These are phyloP conservation scores for Melastoma malabathricum DNA, from an alignment of 345 rosid genomes.

Conservation along the genomic window DNA sequence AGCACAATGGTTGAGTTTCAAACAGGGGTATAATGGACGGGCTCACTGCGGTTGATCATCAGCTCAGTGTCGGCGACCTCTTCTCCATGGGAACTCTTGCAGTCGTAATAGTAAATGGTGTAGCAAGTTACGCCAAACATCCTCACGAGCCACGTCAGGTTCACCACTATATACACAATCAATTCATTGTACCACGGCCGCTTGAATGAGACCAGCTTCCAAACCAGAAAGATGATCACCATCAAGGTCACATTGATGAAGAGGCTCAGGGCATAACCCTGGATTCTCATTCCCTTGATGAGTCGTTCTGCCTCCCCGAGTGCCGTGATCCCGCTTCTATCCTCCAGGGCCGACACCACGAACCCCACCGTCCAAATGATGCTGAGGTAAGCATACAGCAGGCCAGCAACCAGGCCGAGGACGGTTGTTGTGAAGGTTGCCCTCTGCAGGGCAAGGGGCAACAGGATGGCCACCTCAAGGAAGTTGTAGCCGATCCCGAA, in stretches of 20 bases:
- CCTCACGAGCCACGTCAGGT: constrained; percentile 8
- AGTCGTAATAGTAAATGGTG: constrained; percentile 32
- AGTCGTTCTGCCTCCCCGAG: constrained; percentile 46
- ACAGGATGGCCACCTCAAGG: constrained; percentile 7
- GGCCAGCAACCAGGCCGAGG: constrained; percentile 4
- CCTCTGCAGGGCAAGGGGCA: constrained; percentile 9
- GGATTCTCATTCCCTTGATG: constrained; percentile 28
- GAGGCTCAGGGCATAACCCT: constrained; percentile 37
- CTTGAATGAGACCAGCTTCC: constrained; percentile 5
- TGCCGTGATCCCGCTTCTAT: constrained; percentile 33
- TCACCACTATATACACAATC: constrained; percentile 16
- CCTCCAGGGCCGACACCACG: constrained; percentile 42
- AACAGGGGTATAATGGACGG: too few species aligned
- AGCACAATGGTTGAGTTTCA: too few species aligned
- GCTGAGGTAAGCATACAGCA: constrained; percentile 22
- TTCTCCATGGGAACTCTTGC: constrained; percentile 35
- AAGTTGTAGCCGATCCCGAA: constrained; percentile 22
- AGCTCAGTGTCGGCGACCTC: constrained; percentile 19
- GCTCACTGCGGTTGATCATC: constrained; percentile 3
- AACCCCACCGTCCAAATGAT: constrained; percentile 35
- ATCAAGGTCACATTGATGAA: constrained; percentile 7
- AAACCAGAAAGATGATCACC: constrained; percentile 4
- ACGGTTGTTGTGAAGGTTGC: not conserved
- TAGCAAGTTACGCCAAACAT: constrained; percentile 26
- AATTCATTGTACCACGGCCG: constrained; percentile 2